Conservation (phyloP, 371 early-diverging fungal species). For the Mucor ambiguus region DNA sequence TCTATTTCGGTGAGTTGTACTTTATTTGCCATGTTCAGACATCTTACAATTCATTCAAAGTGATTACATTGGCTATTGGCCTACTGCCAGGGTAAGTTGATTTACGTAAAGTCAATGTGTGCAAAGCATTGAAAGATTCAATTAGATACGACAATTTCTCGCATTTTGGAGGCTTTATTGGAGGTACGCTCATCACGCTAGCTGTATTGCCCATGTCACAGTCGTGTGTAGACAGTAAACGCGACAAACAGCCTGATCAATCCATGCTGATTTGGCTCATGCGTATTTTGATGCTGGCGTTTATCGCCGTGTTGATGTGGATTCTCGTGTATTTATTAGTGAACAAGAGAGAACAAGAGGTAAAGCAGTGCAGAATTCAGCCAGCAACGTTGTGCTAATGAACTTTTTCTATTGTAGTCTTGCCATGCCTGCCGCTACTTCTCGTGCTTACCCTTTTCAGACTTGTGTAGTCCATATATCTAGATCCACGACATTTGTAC, state of each 20-base stretch:
- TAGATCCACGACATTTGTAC: neutral
- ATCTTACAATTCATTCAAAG: neutral
- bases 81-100: slow-evolving; percentile 40
- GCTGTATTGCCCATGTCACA: slow-evolving; percentile 30
- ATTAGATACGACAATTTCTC: slow-evolving; percentile 70
- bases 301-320: slow-evolving; percentile 12
- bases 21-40: neutral
- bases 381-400: neutral
- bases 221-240: neutral
- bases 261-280: slow-evolving; percentile 30
- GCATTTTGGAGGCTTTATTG: slow-evolving; percentile 48
- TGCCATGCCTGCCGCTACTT: slow-evolving; percentile 22
- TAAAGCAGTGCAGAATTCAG: neutral
- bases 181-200: slow-evolving; percentile 27
- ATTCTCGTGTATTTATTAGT: neutral
- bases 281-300: slow-evolving; percentile 11
- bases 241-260: slow-evolving; percentile 11
- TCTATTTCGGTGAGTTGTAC: neutral
- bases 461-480: slow-evolving; percentile 14
- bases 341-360: slow-evolving; percentile 13
- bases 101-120: slow-evolving; percentile 38
- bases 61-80: neutral
- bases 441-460: slow-evolving; percentile 21
- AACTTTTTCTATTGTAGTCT: neutral
- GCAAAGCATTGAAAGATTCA: slow-evolving; percentile 39